Evolutionary conservation across 805 yeast genomes (phyloP).

Genomic region (Wickerhamomyces xylosicus): DNA sequence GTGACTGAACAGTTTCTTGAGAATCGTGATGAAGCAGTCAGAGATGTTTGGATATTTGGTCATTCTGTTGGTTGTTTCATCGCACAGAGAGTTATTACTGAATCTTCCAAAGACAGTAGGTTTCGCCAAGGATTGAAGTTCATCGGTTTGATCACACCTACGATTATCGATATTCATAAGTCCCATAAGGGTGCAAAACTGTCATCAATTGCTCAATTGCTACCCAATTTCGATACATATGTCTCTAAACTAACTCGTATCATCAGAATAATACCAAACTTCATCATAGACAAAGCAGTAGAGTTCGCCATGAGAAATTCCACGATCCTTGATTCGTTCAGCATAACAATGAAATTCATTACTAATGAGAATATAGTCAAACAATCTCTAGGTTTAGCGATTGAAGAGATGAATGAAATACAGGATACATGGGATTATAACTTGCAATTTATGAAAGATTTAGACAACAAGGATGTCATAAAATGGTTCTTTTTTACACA

Average conservation of each 20-base stretch:
- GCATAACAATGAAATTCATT: slow-evolving; percentile 32
- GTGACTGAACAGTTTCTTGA: slow-evolving; percentile 30
- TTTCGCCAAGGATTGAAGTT: slow-evolving; percentile 25
- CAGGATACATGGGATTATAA: slow-evolving; percentile 36
- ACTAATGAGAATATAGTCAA: slow-evolving; percentile 32
- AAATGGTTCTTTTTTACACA: slow-evolving; percentile 51
- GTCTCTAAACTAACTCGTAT: slow-evolving; percentile 20
- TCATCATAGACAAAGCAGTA: background rate
- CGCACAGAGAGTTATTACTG: slow-evolving; percentile 38
- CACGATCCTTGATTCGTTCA: slow-evolving; percentile 4
- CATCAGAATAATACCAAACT: slow-evolving; percentile 19
- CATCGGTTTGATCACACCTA: slow-evolving; percentile 61
- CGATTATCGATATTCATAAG: slow-evolving; percentile 48
- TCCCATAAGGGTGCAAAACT: slow-evolving; percentile 30
- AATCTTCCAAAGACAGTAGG: slow-evolving; percentile 1
- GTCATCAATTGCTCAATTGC: slow-evolving; percentile 15
- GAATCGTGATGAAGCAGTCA: slow-evolving; percentile 2
- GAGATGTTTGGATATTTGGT: slow-evolving; percentile 41
- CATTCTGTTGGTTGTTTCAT: slow-evolving; percentile 70
- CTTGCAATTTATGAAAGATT: slow-evolving; percentile 24
- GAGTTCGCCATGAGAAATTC: slow-evolving; percentile 6
- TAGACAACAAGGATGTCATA: background rate
- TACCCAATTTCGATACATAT: slow-evolving; percentile 20
- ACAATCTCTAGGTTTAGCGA: slow-evolving; percentile 48
- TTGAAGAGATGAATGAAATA: slow-evolving; percentile 47